Base-by-base conservation (phyloP, 768 basidiomycete genomes). In the Leccinum fibrillosum region DNA sequence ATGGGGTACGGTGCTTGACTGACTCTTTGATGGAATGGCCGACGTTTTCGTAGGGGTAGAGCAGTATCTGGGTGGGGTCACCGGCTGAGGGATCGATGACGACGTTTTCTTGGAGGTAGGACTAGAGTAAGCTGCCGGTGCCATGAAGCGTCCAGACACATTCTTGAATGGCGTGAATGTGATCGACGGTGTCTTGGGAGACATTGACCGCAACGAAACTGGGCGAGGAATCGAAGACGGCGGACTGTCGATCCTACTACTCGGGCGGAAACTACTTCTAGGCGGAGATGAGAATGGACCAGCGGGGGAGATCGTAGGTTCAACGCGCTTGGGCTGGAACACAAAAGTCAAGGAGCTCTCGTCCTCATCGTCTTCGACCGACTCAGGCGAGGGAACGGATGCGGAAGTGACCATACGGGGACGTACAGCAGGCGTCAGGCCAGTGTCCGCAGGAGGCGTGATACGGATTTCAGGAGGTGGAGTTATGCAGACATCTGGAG, bases 81-180 rank as follows among this genome's bases (percentile, higher is more conserved):
- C 72, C 8, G 81, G 78, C 57, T 87, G 87, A 47, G 86, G 86
- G 50, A 88, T 86, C 64, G 84, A 84, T 5, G 87, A 83, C 7
- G 81, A 76, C 35, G 75, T 77, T 56, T 82, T 83, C 70, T 82
- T 86, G 23, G 72, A 74, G 4, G 84, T 81, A 45, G 84, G 82
- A 1, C 83, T 64, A 59, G 76, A 62, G 49, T 65, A 63, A 49
- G 35, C 55, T 32, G 47, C 32, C 15, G 65, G 66, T 23, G 67
- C 61, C 21, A 70, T 63, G 45, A 68, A 64, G 30, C 68, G 68
- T 17, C 72, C 64, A 45, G 75, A 65, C 3, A 63, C 64, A 25
- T 60, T 60, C 60, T 71, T 76, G 2, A 75, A 68, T 32, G 78
- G 77, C 11, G 75, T 72, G 17, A 73, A 70, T 15, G 70, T 64